Percentiles rank a stretch among this genome's conserved stretches.
phyloP scores from a whole-genome alignment of 2,329 filamentous ascomycete genomes.

The Alternaria sp. region DNA sequence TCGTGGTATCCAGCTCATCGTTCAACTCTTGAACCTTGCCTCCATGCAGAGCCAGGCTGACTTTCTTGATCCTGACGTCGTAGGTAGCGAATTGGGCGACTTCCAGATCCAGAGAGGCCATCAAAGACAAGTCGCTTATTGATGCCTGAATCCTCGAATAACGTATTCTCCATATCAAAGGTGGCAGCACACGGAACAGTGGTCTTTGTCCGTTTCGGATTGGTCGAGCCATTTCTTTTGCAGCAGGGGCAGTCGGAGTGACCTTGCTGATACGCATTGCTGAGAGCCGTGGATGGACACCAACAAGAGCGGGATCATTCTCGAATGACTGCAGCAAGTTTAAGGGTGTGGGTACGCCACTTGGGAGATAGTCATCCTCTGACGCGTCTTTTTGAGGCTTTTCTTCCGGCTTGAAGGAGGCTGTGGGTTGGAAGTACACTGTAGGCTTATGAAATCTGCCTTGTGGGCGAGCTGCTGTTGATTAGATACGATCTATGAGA shows the following conservation, averaged over 20 bases:
- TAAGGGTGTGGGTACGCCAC: slow-evolving; percentile 70
- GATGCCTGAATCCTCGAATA: slow-evolving; percentile 71
- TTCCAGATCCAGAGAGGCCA: slow-evolving; percentile 76
- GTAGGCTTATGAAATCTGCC: slow-evolving; percentile 71
- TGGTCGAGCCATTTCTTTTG: slow-evolving; percentile 67
- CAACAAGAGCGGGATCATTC: slow-evolving; percentile 67
- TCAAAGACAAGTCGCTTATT: slow-evolving; percentile 59
- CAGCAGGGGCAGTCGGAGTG: slow-evolving; percentile 67
- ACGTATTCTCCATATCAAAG: slow-evolving; percentile 74
- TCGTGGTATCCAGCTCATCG: slow-evolving; percentile 57
- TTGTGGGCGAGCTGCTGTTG: slow-evolving; percentile 51
- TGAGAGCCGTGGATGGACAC: slow-evolving; percentile 71
- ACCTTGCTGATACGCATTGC: slow-evolving; percentile 77
- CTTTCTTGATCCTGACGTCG: slow-evolving; percentile 66
- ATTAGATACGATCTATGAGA: slow-evolving; percentile 9
- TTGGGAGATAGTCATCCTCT: slow-evolving; percentile 71
- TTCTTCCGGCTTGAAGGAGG: slow-evolving; percentile 62
- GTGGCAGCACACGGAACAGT: slow-evolving; percentile 69
- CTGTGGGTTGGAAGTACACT: slow-evolving; percentile 65
- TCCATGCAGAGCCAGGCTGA: slow-evolving; percentile 64
- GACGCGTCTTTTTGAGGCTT: slow-evolving; percentile 51
- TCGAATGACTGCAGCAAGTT: slow-evolving; percentile 80
- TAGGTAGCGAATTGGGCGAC: slow-evolving; percentile 74
- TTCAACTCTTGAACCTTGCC: slow-evolving; percentile 63
- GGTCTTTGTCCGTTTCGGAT: slow-evolving; percentile 69